Percentiles rank a stretch among this genome's conserved stretches.
These are phyloP conservation scores for Cryphonectria naterciae DNA, from an alignment of 2,329 filamentous ascomycete species.

Conservation along the genomic window DNA sequence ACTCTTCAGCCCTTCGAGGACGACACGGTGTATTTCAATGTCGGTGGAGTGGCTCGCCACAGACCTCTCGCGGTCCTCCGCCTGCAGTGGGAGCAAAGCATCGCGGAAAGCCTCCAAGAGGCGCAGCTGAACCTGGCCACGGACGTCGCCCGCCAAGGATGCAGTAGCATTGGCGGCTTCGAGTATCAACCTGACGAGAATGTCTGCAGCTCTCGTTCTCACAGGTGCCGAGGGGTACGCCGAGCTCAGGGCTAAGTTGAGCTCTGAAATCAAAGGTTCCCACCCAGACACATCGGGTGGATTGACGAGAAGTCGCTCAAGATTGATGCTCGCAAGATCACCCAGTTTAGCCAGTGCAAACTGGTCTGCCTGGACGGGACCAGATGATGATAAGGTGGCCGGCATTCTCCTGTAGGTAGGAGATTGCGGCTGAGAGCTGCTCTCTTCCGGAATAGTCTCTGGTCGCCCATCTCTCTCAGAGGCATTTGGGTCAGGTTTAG, in stretches of 20 bases:
- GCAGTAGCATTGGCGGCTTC: constrained; percentile 62
- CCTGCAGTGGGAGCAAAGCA: constrained; percentile 63
- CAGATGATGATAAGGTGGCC: constrained; percentile 50
- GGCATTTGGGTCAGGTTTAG: constrained; percentile 31
- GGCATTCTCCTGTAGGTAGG: constrained; percentile 47
- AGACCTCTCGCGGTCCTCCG: constrained; percentile 54
- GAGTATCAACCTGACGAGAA: constrained; percentile 61
- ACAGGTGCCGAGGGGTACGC: constrained; percentile 59
- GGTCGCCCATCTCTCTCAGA: constrained; percentile 40
- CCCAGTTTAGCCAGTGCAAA: constrained; percentile 75
- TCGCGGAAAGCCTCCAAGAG: constrained; percentile 69
- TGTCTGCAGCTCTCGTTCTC: constrained; percentile 65
- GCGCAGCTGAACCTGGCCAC: constrained; percentile 70
- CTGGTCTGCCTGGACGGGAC: constrained; percentile 64
- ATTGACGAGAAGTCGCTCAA: constrained; percentile 72
- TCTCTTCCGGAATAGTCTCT: constrained; percentile 41
- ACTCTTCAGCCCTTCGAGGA: constrained; percentile 78
- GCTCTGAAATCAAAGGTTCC: constrained; percentile 64
- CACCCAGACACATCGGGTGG: constrained; percentile 74
- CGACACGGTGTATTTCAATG: constrained; percentile 77
- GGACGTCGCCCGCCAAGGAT: constrained; percentile 52
- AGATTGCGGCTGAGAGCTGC: constrained; percentile 39
- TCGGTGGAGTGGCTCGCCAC: constrained; percentile 67
- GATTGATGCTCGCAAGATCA: constrained; percentile 74
- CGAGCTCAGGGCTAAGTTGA: constrained; percentile 57